Conservation (phyloP, 345 rosid genomes). For the Excoecaria cochinchinensis region DNA sequence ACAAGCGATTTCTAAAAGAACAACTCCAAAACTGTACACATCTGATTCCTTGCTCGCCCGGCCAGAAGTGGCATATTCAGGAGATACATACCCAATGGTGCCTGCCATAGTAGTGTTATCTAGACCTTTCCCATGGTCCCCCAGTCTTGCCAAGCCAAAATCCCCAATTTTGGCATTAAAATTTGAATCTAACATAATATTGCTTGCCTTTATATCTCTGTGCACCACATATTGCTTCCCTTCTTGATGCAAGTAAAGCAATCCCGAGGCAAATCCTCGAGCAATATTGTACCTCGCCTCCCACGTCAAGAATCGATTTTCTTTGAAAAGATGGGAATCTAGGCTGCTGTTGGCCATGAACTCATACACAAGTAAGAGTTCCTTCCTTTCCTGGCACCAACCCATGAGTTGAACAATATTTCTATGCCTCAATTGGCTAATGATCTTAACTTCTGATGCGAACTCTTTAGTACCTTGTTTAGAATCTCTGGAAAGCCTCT, state of each 20-base stretch:
- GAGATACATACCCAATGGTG: slow-evolving; percentile 25
- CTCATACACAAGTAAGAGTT: slow-evolving; percentile 23
- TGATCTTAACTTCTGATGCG: slow-evolving; percentile 30
- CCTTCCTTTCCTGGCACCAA: slow-evolving; percentile 31
- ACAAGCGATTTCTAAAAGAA: slow-evolving; percentile 20
- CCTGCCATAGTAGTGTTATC: slow-evolving; percentile 24
- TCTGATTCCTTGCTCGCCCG: slow-evolving; percentile 26
- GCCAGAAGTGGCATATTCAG: slow-evolving; percentile 11
- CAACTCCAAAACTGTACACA: slow-evolving; percentile 22
- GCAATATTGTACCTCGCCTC: slow-evolving; percentile 16
- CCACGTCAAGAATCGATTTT: slow-evolving; percentile 15
- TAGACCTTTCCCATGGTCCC: slow-evolving; percentile 7
- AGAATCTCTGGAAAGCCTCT: slow-evolving; percentile 4
- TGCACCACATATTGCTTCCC: slow-evolving; percentile 25
- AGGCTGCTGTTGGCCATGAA: slow-evolving; percentile 20
- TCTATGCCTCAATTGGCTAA: slow-evolving; percentile 29
- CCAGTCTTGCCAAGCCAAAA: slow-evolving; percentile 21
- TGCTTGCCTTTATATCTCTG: slow-evolving; percentile 26
- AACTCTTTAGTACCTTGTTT: slow-evolving; percentile 28
- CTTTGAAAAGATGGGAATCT: slow-evolving; percentile 22
- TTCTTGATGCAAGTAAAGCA: slow-evolving; percentile 22
- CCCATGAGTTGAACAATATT: slow-evolving; percentile 33
- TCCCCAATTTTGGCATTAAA: slow-evolving; percentile 25
- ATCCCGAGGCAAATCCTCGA: slow-evolving; percentile 19
- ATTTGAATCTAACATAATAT: slow-evolving; percentile 20